Evolutionary conservation across 108 stramenopile species (phyloP).

Genomic region (Schizochytrium sp.): DNA sequence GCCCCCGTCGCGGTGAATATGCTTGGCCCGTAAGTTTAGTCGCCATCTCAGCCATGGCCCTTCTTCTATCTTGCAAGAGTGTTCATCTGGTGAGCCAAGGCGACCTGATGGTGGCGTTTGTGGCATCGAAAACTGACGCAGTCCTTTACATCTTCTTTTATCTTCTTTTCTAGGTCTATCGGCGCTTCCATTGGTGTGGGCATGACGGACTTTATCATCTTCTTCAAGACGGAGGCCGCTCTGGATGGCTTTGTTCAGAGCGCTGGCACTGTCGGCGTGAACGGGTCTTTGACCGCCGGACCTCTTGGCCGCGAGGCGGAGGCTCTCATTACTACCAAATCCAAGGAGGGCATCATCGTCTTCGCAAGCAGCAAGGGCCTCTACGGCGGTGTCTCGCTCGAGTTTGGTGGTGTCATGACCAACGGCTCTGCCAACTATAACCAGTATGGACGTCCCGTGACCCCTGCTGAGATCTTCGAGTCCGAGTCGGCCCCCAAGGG

Average conservation of each 20-base stretch:
- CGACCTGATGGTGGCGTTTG: no score
- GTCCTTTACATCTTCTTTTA: not conserved
- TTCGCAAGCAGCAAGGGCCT: constrained; percentile 8
- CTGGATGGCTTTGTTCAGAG: not conserved
- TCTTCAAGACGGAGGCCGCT: constrained; percentile 3
- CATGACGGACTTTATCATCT: not conserved
- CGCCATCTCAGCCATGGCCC: not conserved
- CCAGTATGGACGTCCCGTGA: not conserved
- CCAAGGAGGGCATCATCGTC: not conserved
- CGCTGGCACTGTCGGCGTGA: not conserved
- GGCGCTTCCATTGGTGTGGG: constrained; percentile 2
- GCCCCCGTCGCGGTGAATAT: not conserved
- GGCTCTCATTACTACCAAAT: not conserved
- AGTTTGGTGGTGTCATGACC: not conserved
- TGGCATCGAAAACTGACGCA: not conserved
- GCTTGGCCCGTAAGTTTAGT: not conserved
- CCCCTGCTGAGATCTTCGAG: not conserved
- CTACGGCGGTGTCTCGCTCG: constrained; percentile 9
- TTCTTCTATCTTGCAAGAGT: not conserved
- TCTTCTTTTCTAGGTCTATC: not conserved
- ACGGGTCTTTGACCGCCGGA: not conserved
- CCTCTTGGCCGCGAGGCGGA: not conserved
- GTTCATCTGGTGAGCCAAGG: no score
- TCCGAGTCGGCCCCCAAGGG: not conserved
- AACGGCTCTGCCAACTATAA: not conserved